These are phyloP conservation scores for Euphrasia confusa DNA, from an alignment of 257 asterid genomes.

Conservation along the genomic window DNA sequence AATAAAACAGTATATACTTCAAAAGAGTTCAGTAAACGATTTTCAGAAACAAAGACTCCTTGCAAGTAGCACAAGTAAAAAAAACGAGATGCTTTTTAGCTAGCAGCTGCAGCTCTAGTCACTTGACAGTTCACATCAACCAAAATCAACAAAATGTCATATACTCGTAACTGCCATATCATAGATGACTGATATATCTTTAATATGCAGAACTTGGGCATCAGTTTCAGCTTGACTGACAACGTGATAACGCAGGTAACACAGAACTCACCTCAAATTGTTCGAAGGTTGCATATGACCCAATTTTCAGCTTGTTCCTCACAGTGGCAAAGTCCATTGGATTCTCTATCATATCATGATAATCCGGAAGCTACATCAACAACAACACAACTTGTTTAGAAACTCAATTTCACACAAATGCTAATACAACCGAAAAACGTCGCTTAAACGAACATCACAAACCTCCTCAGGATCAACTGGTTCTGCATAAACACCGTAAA, in stretches of 20 bases:
- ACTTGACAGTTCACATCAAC: constrained; percentile 1
- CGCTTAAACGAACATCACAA: constrained; percentile 17
- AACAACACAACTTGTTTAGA: constrained; percentile 17
- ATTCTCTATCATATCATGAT: constrained; percentile 75
- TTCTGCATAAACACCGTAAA: constrained; percentile 90
- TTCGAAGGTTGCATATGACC: constrained; percentile 63
- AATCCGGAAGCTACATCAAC: constrained; percentile 83
- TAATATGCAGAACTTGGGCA: background rate
- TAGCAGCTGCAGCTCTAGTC: constrained; percentile 5
- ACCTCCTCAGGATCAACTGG: constrained; percentile 99
- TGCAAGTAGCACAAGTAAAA: background rate
- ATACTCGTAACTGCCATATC: background rate
- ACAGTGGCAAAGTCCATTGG: constrained; percentile 98
- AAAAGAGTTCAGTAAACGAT: constrained; percentile 1
- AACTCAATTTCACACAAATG: constrained; percentile 11
- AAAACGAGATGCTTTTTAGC: background rate
- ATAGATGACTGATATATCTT: background rate
- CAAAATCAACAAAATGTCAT: constrained; percentile 10
- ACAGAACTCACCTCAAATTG: constrained; percentile 61
- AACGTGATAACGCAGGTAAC: background rate
- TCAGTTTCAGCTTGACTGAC: constrained; percentile 2
- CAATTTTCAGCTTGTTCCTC: constrained; percentile 79
- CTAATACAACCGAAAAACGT: constrained; percentile 13
- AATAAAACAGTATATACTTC: constrained; percentile 7
- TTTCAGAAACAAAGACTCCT: constrained; percentile 14